A percentile compares a stretch with the other conserved stretches of the same genome.
Conservation (phyloP, 306 rosid species). For the Alnus glutinosa region DNA sequence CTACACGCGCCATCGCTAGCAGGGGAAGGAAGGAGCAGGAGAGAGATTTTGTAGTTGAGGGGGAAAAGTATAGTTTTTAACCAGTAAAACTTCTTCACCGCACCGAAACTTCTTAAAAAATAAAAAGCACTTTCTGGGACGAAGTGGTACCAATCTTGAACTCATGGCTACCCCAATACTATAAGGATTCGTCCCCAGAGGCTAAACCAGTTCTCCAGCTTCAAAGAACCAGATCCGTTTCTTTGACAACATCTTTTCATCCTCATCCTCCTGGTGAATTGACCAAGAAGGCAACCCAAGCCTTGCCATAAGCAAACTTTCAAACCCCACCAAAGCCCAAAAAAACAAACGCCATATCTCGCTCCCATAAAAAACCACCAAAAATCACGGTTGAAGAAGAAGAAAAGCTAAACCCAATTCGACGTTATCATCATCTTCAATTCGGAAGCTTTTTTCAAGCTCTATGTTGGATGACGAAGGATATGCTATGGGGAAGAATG, state of each 20-base stretch:
- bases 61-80: too few relatives aligned
- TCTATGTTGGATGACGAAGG: constrained; percentile 43
- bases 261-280: constrained; percentile 9
- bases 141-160: constrained; percentile 60
- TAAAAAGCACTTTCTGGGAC: too few relatives aligned
- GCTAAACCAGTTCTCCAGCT: constrained; percentile 42
- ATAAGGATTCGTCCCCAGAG: constrained; percentile 43
- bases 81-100: too few relatives aligned
- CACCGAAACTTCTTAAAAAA: too few relatives aligned
- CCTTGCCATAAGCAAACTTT: constrained; percentile 30
- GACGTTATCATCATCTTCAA: constrained; percentile 24
- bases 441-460: constrained; percentile 42
- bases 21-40: too few relatives aligned
- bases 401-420: constrained; percentile 15
- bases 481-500: constrained; percentile 23
- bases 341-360: constrained; percentile 25
- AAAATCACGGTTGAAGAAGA: constrained; percentile 28
- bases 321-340: constrained; percentile 32
- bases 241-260: constrained; percentile 21
- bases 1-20: too few relatives aligned
- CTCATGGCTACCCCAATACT: constrained; percentile 45
- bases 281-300: constrained; percentile 28
- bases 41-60: too few relatives aligned
- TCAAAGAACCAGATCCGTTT: constrained; percentile 46
- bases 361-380: constrained; percentile 10